Conservation (phyloP, 2,329 filamentous ascomycete species). For the Paecilomyces dactylethromorphus region DNA sequence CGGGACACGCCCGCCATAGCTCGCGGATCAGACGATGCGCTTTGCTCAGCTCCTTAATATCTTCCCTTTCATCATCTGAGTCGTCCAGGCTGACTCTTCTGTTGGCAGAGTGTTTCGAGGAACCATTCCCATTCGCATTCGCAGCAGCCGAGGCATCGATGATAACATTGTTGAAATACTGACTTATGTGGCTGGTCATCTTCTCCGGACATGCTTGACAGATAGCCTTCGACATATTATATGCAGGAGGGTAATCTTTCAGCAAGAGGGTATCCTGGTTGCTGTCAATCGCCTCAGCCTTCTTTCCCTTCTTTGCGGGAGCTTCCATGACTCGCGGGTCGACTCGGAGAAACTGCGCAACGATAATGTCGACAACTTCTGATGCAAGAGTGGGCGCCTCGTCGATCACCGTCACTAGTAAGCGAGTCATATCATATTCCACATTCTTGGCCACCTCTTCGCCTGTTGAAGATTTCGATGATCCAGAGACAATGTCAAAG, state of each 20-base stretch:
- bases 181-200: slow-evolving; percentile 89
- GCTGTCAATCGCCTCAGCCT: slow-evolving; percentile 55
- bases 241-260: slow-evolving; percentile 84
- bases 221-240: slow-evolving; percentile 92
- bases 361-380: slow-evolving; percentile 82
- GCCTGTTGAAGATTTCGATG: slow-evolving; percentile 65
- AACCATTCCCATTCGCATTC: slow-evolving; percentile 53
- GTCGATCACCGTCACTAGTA: slow-evolving; percentile 80
- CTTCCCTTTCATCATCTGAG: slow-evolving; percentile 66
- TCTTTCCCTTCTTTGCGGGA: slow-evolving; percentile 53
- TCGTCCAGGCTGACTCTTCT: slow-evolving; percentile 50
- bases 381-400: slow-evolving; percentile 72
- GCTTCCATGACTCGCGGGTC: slow-evolving; percentile 55
- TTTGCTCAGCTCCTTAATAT: slow-evolving; percentile 80
- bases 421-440: slow-evolving; percentile 81
- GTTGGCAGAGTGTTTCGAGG: slow-evolving; percentile 29
- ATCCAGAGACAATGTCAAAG: slow-evolving; percentile 84
- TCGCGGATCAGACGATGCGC: slow-evolving; percentile 85
- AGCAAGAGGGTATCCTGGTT: slow-evolving; percentile 77
- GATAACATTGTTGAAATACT: slow-evolving; percentile 96
- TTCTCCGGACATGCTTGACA: slow-evolving; percentile 86
- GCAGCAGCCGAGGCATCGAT: slow-evolving; percentile 69
- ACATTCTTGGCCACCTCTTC: slow-evolving; percentile 89
- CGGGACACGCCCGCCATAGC: slow-evolving; percentile 85
- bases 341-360: slow-evolving; percentile 90